phyloP scores from a whole-genome alignment of 208 protist species.

The Trypanosoma congolense region DNA sequence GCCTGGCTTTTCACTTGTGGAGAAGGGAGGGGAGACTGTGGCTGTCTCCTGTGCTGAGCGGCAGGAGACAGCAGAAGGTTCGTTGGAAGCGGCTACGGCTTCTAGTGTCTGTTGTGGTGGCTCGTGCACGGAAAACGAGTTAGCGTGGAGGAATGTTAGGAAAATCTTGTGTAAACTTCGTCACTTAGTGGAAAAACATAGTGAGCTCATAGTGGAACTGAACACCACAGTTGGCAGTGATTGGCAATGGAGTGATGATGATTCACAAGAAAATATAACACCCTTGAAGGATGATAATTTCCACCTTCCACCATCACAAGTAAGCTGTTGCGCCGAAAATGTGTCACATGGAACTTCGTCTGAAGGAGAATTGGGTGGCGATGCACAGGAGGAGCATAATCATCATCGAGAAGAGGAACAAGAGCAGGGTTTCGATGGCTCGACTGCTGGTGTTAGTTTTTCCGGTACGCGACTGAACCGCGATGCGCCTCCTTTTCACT shows the following conservation, averaged over 20 bases:
- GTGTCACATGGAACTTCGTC: neutral
- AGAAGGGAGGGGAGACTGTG: neutral
- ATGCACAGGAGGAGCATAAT: neutral
- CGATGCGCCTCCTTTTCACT: constrained; percentile 12
- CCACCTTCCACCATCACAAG: constrained; percentile 8
- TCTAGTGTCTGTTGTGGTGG: neutral
- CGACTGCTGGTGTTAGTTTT: neutral
- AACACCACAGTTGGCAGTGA: constrained; percentile 30
- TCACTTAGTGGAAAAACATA: constrained; percentile 32
- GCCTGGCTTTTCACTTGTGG: constrained; percentile 2
- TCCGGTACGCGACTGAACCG: constrained; percentile 22
- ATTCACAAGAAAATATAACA: neutral
- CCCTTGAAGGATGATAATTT: neutral
- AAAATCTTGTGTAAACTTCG: constrained; percentile 27
- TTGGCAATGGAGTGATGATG: constrained; percentile 24
- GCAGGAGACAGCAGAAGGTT: neutral
- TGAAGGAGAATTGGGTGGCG: neutral
- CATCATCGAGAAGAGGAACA: neutral
- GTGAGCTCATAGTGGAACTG: constrained; percentile 37
- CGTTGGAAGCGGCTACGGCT: neutral
- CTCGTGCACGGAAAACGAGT: neutral
- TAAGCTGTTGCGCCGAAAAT: neutral
- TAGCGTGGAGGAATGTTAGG: constrained; percentile 36
- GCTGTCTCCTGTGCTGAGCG: neutral
- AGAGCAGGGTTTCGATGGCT: neutral